phyloP scores from a whole-genome alignment of 2,329 filamentous ascomycete genomes.

The Nothopassalora personata region DNA sequence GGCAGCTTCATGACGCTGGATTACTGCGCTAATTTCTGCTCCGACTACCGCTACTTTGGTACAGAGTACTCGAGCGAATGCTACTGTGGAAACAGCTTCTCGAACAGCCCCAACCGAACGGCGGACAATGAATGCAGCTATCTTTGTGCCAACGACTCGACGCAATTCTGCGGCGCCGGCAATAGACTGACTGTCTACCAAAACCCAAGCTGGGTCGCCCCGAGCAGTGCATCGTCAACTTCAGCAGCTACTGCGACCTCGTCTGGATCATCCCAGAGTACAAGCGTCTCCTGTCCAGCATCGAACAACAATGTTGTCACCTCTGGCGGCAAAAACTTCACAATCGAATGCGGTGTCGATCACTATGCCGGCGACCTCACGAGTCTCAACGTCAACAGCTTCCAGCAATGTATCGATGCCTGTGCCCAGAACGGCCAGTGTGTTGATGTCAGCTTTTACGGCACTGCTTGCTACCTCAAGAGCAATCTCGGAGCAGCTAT shows the following conservation, averaged over 20 bases:
- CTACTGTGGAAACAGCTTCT: conserved; percentile 15
- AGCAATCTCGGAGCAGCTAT: conserved; percentile 20
- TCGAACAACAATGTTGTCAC: conserved; percentile 23
- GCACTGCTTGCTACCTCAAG: conserved; percentile 32
- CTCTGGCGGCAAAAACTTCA: conserved; percentile 25
- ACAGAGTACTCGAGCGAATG: conserved; percentile 31
- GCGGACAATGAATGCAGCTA: conserved; percentile 6
- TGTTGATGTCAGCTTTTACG: conserved; percentile 31
- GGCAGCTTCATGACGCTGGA: conserved; percentile 37
- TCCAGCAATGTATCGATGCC: conserved; percentile 29
- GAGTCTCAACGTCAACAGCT: conserved; percentile 20
- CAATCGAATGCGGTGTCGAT: conserved; percentile 24
- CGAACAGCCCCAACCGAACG: conserved; percentile 24
- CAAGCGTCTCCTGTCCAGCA: conserved; percentile 24
- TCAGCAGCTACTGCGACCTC: conserved; percentile 9
- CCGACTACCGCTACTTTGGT: conserved; percentile 29
- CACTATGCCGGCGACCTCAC: conserved; percentile 27
- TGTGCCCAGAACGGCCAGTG: conserved; percentile 30
- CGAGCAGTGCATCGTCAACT: conserved; percentile 11
- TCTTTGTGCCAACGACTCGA: conserved; percentile 15
- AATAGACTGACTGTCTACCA: conserved; percentile 24
- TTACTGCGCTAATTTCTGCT: conserved; percentile 35
- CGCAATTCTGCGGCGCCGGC: conserved; percentile 28
- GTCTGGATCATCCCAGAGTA: conserved; percentile 12
- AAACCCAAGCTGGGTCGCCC: conserved; percentile 18